phyloP scores from a whole-genome alignment of 2,329 filamentous ascomycete genomes.

The Colletotrichum shisoi region DNA sequence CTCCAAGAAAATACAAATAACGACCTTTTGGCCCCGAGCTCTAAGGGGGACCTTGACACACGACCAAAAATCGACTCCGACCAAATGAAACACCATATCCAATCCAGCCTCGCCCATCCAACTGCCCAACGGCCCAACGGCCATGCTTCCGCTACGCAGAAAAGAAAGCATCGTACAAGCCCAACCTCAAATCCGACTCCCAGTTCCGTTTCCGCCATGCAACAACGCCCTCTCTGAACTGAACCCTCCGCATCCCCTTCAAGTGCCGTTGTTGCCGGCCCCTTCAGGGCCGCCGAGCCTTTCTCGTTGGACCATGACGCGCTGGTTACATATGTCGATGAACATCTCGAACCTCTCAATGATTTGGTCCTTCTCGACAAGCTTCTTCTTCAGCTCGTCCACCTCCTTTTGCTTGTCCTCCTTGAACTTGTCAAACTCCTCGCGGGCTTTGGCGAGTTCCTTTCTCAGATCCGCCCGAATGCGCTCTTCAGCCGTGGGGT shows the following conservation, averaged over 20 bases:
- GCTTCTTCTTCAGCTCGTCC: constrained; percentile 63
- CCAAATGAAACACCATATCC: constrained; percentile 33
- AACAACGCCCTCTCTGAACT: constrained; percentile 15
- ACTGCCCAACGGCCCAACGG: constrained; percentile 14
- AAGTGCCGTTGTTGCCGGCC: constrained; percentile 20
- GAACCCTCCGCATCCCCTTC: background rate
- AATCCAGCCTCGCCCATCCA: constrained; percentile 23
- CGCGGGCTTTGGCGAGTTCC: constrained; percentile 66
- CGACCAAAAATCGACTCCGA: constrained; percentile 31
- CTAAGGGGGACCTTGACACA: constrained; percentile 32
- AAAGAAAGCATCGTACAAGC: constrained; percentile 37
- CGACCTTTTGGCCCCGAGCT: constrained; percentile 23
- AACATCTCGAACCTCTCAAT: constrained; percentile 74
- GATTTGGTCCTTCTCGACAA: constrained; percentile 69
- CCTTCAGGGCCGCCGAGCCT: constrained; percentile 50
- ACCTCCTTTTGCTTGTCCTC: constrained; percentile 67
- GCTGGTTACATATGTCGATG: constrained; percentile 73
- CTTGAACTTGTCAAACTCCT: constrained; percentile 63
- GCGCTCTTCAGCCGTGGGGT: constrained; percentile 69
- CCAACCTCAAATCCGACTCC: constrained; percentile 29
- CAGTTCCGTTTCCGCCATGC: constrained; percentile 39
- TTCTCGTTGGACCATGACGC: constrained; percentile 70
- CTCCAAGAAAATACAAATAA: constrained; percentile 13
- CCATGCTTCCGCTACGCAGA: constrained; percentile 33
- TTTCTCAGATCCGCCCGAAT: constrained; percentile 68